Percentiles rank a stretch among this genome's conserved stretches.
phyloP scores from a whole-genome alignment of 768 basidiomycete genomes.

The Thelephora aurantiotincta region DNA sequence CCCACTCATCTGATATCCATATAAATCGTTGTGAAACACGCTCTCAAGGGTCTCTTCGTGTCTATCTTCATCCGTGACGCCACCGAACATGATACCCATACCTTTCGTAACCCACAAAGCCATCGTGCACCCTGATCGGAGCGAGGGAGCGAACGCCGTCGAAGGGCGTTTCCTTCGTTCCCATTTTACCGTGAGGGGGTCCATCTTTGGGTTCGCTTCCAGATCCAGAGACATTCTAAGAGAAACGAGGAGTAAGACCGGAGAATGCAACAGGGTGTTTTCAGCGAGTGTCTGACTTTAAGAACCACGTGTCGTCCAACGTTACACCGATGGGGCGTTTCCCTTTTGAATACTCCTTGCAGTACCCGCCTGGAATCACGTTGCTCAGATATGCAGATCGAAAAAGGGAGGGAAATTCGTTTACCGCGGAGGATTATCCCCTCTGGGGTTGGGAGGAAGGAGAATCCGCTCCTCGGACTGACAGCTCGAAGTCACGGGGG shows the following conservation, averaged over 20 bases:
- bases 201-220: conserved; percentile 14
- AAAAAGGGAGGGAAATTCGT: conserved; percentile 1
- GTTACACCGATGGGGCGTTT: conserved; percentile 78
- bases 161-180: conserved; percentile 64
- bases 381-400: not conserved
- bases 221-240: conserved; percentile 19
- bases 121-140: conserved; percentile 82
- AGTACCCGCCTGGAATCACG: conserved; percentile 59
- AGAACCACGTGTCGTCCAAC: conserved; percentile 82
- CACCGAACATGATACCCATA: conserved; percentile 75
- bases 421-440: conserved; percentile 71
- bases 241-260: not conserved
- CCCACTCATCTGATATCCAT: conserved; percentile 60
- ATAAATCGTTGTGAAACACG: conserved; percentile 83
- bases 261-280: conserved; percentile 13
- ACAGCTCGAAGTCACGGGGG: not conserved
- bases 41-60: conserved; percentile 77
- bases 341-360: conserved; percentile 79
- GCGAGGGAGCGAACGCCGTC: conserved; percentile 54
- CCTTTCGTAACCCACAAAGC: conserved; percentile 54
- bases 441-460: conserved; percentile 64
- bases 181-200: conserved; percentile 59
- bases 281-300: conserved; percentile 34
- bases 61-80: conserved; percentile 77
- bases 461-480: conserved; percentile 73